Evolutionary conservation across 225 moss, liverwort and hornwort species (phyloP).

Genomic region (Ulota crispa): DNA sequence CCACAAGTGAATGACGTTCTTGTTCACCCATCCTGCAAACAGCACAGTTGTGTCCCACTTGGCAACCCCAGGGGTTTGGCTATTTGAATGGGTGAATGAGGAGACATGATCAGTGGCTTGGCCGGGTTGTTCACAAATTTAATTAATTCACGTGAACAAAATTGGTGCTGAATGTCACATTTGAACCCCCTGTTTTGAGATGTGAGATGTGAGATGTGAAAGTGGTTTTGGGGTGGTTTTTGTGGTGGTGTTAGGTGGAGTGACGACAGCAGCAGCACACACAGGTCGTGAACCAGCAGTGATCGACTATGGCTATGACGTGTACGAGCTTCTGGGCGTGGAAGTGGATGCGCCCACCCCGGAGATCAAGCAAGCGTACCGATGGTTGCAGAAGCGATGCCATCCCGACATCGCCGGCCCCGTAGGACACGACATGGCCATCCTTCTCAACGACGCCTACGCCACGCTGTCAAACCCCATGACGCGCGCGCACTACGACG

Average conservation of each 20-base stretch:
- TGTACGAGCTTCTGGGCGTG: slow-evolving; percentile 90
- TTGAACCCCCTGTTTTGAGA: too few relatives aligned
- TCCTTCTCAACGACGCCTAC: slow-evolving; percentile 89
- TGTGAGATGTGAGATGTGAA: background rate
- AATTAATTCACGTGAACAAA: too few relatives aligned
- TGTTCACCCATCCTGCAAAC: too few relatives aligned
- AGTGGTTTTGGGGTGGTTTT: background rate
- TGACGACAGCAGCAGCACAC: slow-evolving; percentile 33
- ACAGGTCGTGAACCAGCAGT: slow-evolving; percentile 30
- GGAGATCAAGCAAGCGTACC: slow-evolving; percentile 82
- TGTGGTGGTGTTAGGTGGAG: slow-evolving; percentile 9
- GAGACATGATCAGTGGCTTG: too few relatives aligned
- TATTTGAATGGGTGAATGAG: too few relatives aligned
- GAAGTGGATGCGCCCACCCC: slow-evolving; percentile 52
- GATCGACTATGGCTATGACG: slow-evolving; percentile 67
- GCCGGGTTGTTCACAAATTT: too few relatives aligned
- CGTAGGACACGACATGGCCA: slow-evolving; percentile 96
- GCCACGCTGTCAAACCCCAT: slow-evolving; percentile 67
- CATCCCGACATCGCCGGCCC: slow-evolving; percentile 89
- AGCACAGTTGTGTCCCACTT: too few relatives aligned
- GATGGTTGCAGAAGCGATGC: slow-evolving; percentile 93
- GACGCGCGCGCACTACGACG: slow-evolving; percentile 71
- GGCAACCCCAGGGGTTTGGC: too few relatives aligned
- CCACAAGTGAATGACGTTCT: too few relatives aligned
- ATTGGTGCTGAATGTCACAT: too few relatives aligned